These are phyloP conservation scores for Polyporus tsugae DNA, from an alignment of 1,284 basidiomycete genomes.

Conservation along the genomic window DNA sequence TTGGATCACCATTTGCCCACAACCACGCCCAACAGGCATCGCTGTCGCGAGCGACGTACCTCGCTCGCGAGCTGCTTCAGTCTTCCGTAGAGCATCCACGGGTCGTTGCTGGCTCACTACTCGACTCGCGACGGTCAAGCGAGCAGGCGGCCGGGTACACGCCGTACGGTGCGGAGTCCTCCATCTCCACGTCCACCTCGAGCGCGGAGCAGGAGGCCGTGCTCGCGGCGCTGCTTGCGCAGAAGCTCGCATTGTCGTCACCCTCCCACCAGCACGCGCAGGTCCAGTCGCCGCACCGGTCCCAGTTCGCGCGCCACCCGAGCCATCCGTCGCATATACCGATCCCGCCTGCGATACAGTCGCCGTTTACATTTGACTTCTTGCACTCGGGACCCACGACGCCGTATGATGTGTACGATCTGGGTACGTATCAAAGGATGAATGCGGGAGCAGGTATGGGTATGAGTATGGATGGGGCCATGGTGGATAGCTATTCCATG, in stretches of 20 bases:
- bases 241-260: slow-evolving; percentile 24
- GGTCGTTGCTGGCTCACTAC: slow-evolving; percentile 13
- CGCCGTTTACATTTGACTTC: slow-evolving; percentile 43
- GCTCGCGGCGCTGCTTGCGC: slow-evolving; percentile 25
- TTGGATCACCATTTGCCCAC: slow-evolving; percentile 7
- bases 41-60: slow-evolving; percentile 29
- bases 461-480: slow-evolving; percentile 8
- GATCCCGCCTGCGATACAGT: slow-evolving; percentile 40
- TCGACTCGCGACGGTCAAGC: slow-evolving; percentile 21
- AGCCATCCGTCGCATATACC: slow-evolving; percentile 41
- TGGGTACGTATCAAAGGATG: slow-evolving; percentile 31
- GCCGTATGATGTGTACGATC: slow-evolving; percentile 50
- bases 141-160: slow-evolving; percentile 10
- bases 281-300: slow-evolving; percentile 12
- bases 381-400: slow-evolving; percentile 49
- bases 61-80: slow-evolving; percentile 34
- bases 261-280: slow-evolving; percentile 21
- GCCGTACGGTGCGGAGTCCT: slow-evolving; percentile 6
- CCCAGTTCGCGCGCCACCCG: slow-evolving; percentile 3
- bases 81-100: slow-evolving; percentile 28
- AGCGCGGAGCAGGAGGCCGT: slow-evolving; percentile 11
- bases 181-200: not conserved
- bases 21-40: slow-evolving; percentile 22
- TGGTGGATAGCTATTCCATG: not conserved
- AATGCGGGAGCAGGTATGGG: slow-evolving; percentile 27